Evolutionary conservation across 805 yeast species (phyloP), one percentile per base, ranked within the genome.

Genomic region (Cyberlindnera misumaiensis): DNA sequence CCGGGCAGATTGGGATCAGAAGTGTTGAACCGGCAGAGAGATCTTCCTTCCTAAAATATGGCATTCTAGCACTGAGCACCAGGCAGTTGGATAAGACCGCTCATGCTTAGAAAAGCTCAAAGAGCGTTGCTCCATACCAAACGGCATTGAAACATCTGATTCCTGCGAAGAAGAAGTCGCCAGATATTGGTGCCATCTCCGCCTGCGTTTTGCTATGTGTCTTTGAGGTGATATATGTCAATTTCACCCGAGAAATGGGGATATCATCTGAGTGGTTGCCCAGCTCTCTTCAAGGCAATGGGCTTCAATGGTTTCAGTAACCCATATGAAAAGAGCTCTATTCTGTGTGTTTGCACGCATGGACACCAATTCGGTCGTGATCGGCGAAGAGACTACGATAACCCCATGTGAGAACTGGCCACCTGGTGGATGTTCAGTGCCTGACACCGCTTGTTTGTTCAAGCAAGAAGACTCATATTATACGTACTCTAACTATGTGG

Each of bases 341-440:
- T 67, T 70, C 40, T 70, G 73, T 74, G 60, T 63, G 34, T 64
- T 67, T 49, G 66, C 65, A 2, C 48, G 70, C 17, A 56, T 67
- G 59, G 73, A 68, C 43, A 56, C 67, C 8, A 61, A 62, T 34
- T 59, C 60, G 37, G 62, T 56, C 28, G 60, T 51, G 6, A 58
- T 64, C 29, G 65, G 64, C 12, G 68, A 65, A 37, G 55, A 60
- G 35, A 47, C 55, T 1, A 64, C 71, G 0, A 55, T 64, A 38
- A 55, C 64, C 13, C 61, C 59, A 4, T 47, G 62, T 2, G 58
- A 56, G 18, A 40, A 49, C 36, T 67, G 68, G 70, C 41, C 65
- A 11, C 68, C 61, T 2, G 45, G 46, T n/a, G 50, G 52, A 29
- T 34, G 32, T 11, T 34, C 12, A n/a, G 38, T 52, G 11, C 41